phyloP scores from a whole-genome alignment of 1,284 basidiomycete genomes.

The Vanrija sp. region DNA sequence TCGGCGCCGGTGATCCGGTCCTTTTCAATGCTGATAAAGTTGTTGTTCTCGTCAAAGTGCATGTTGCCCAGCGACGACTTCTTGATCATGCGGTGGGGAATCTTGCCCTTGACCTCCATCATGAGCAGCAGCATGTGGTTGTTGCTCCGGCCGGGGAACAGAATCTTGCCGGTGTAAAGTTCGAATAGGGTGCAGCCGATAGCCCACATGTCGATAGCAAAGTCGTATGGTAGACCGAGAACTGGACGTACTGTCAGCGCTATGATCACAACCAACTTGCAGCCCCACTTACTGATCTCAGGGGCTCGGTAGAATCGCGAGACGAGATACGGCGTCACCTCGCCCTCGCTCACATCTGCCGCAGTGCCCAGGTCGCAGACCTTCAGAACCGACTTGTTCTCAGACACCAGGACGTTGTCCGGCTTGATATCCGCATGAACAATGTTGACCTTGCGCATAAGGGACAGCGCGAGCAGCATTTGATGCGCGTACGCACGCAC shows the following conservation, averaged over 20 bases:
- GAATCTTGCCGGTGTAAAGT: slow-evolving; percentile 95
- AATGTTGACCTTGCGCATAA: slow-evolving; percentile 82
- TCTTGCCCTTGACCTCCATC: slow-evolving; percentile 94
- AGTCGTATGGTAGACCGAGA: slow-evolving; percentile 90
- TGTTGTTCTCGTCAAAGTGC: slow-evolving; percentile 84
- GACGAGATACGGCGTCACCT: slow-evolving; percentile 97
- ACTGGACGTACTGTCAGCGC: slow-evolving; percentile 55
- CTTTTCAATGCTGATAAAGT: slow-evolving; percentile 64
- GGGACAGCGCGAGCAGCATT: slow-evolving; percentile 79
- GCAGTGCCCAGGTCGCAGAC: slow-evolving; percentile 96
- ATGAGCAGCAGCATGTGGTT: slow-evolving; percentile 96
- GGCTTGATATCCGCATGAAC: slow-evolving; percentile 99
- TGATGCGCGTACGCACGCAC: slow-evolving; percentile 98
- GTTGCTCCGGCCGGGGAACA: slow-evolving; percentile 94
- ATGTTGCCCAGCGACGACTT: slow-evolving; percentile 85
- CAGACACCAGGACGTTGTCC: slow-evolving; percentile 92
- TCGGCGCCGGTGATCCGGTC: slow-evolving; percentile 77
- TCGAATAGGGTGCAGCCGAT: slow-evolving; percentile 97
- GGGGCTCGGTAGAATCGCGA: slow-evolving; percentile 97
- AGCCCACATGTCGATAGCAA: slow-evolving; percentile 93
- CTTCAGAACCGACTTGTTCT: slow-evolving; percentile 89
- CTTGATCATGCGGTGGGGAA: slow-evolving; percentile 91
- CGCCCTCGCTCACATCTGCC: slow-evolving; percentile 79
- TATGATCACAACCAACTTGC: neutral
- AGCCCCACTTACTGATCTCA: slow-evolving; percentile 77